phyloP scores from a whole-genome alignment of 1,284 basidiomycete species.

The Heliocybe sulcata region DNA sequence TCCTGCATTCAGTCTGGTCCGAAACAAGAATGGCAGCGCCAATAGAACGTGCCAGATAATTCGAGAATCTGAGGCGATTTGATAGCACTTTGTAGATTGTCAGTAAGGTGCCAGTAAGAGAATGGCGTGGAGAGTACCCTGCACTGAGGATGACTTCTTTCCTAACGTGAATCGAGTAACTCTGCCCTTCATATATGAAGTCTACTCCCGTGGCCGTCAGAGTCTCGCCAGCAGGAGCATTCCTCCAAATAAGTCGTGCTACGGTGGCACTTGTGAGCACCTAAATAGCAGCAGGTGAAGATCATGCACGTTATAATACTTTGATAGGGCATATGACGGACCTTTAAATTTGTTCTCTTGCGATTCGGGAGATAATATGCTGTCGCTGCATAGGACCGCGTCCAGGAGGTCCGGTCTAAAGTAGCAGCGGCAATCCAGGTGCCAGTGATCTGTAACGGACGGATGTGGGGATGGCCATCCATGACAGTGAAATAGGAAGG shows the following conservation, averaged over 20 bases:
- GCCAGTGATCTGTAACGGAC: constrained; percentile 9
- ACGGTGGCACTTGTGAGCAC: constrained; percentile 10
- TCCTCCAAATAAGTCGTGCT: constrained; percentile 4
- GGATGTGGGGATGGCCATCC: neutral
- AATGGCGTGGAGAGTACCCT: constrained; percentile 17
- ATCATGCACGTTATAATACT: neutral
- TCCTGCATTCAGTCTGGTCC: neutral
- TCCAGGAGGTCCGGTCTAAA: constrained; percentile 8
- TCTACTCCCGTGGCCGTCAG: constrained; percentile 17
- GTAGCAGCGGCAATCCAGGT: constrained; percentile 6
- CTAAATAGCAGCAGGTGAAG: neutral
- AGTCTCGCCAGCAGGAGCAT: neutral
- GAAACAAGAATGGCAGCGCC: no score
- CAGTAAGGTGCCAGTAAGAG: neutral
- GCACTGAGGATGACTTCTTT: constrained; percentile 35
- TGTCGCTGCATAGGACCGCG: constrained; percentile 13
- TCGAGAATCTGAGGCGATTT: constrained; percentile 42
- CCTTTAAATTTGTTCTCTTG: constrained; percentile 12
- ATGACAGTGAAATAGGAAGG: neutral
- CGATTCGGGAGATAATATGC: constrained; percentile 14
- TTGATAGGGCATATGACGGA: constrained; percentile 1
- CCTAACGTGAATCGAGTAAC: constrained; percentile 12
- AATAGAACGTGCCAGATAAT: constrained; percentile 32
- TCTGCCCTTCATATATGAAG: constrained; percentile 17
- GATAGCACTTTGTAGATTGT: constrained; percentile 17